phyloP scores from a whole-genome alignment of 108 stramenopile genomes.

The Nitzschia putrida region DNA sequence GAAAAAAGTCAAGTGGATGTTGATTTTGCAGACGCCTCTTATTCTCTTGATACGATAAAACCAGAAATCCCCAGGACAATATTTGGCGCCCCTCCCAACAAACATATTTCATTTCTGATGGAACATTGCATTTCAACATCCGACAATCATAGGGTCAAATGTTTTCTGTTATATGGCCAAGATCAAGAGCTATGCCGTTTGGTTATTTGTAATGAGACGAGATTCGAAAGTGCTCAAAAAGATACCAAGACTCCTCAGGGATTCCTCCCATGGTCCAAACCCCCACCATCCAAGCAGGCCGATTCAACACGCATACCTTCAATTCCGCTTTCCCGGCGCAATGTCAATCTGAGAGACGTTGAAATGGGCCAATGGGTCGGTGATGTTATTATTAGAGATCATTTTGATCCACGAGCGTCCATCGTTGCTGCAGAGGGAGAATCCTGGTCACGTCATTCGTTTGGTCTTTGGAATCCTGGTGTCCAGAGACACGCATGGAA shows the following conservation, averaged over 20 bases:
- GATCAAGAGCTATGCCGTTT: constrained; percentile 47
- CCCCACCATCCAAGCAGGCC: not conserved
- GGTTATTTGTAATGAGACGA: constrained; percentile 48
- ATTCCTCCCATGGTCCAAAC: too few relatives aligned
- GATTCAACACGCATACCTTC: not conserved
- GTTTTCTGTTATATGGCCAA: constrained; percentile 59
- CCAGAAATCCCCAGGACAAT: constrained; percentile 41
- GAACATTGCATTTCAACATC: constrained; percentile 74
- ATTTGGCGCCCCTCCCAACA: constrained; percentile 31
- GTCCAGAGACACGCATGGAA: constrained; percentile 75
- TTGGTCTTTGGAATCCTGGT: constrained; percentile 68
- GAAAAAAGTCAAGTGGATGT: constrained; percentile 63
- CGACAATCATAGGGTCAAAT: constrained; percentile 58
- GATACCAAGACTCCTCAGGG: too few relatives aligned
- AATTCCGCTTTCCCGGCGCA: not conserved
- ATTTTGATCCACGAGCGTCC: not conserved
- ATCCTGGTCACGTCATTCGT: constrained; percentile 2
- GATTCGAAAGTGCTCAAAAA: constrained; percentile 1
- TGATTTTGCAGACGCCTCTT: constrained; percentile 74
- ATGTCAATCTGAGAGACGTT: not conserved
- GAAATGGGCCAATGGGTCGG: constrained; percentile 67
- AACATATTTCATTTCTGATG: constrained; percentile 39
- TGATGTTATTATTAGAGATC: constrained; percentile 72
- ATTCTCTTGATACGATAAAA: constrained; percentile 38
- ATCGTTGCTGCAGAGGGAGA: too few relatives aligned